Conservation (phyloP, 192 early-diverging fungal species). For the Lunasporangiospora selenospora region DNA sequence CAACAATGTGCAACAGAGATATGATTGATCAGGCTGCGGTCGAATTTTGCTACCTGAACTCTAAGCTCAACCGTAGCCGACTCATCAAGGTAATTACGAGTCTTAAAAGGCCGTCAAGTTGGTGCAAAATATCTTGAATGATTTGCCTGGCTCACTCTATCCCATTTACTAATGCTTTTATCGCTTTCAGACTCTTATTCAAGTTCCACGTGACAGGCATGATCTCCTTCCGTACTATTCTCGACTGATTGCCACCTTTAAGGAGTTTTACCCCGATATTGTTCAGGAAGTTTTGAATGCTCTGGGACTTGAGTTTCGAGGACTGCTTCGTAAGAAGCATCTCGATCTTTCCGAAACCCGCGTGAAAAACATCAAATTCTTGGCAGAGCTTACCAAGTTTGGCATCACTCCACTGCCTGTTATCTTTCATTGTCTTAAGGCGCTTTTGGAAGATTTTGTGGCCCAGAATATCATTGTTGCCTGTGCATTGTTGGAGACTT, state of each 20-base stretch:
- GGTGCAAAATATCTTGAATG: too few species aligned
- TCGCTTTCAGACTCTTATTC: conserved; percentile 59
- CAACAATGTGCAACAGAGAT: conserved; percentile 79
- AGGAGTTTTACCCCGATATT: conserved; percentile 89
- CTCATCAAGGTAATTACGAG: conserved; percentile 77
- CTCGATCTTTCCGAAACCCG: conserved; percentile 76
- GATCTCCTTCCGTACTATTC: conserved; percentile 93
- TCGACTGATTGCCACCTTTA: conserved; percentile 86
- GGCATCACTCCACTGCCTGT: conserved; percentile 79
- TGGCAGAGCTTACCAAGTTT: conserved; percentile 96
- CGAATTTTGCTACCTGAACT: conserved; percentile 94
- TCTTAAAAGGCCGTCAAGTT: too few species aligned
- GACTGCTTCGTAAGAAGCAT: conserved; percentile 76
- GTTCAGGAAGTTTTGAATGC: conserved; percentile 71
- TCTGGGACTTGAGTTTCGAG: conserved; percentile 74
- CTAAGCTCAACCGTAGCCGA: conserved; percentile 74
- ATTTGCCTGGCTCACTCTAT: background rate
- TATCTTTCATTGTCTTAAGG: conserved; percentile 85
- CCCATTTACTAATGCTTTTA: background rate
- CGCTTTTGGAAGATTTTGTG: conserved; percentile 86
- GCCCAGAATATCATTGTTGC: conserved; percentile 85
- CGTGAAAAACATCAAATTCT: conserved; percentile 83
- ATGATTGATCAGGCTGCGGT: conserved; percentile 89
- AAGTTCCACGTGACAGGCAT: conserved; percentile 80
- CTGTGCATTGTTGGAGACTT: conserved; percentile 86